Percentiles rank a stretch among this genome's conserved stretches.
phyloP scores from a whole-genome alignment of 257 asterid species.

The Coffea canephora region DNA sequence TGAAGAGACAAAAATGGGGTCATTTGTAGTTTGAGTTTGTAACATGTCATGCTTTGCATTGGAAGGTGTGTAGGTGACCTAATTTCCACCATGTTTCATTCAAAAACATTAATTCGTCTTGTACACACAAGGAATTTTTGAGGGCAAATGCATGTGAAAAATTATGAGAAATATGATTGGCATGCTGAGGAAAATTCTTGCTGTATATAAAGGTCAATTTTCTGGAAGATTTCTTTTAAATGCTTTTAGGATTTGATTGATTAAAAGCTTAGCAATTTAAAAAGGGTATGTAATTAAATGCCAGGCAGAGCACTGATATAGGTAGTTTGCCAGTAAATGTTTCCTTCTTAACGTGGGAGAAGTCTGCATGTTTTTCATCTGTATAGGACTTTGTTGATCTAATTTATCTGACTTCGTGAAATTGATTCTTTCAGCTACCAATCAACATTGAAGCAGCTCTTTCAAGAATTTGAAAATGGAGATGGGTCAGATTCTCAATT shows the following conservation, averaged over 20 bases:
- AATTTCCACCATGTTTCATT: not conserved
- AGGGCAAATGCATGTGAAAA: not conserved
- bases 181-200: not conserved
- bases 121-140: not conserved
- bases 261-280: not conserved
- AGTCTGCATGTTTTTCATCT: not conserved
- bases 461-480: conserved; percentile 75
- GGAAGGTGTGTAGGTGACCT: not conserved
- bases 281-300: not conserved
- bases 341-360: not conserved
- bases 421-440: conserved; percentile 59
- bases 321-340: not conserved
- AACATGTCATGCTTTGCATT: not conserved
- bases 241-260: too few relatives aligned
- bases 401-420: conserved; percentile 1
- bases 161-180: conserved; percentile 1
- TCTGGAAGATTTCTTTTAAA: too few relatives aligned
- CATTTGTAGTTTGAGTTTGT: not conserved
- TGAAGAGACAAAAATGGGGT: not conserved
- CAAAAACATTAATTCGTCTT: not conserved
- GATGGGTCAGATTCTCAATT: conserved; percentile 81
- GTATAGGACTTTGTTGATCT: not conserved
- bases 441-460: conserved; percentile 90
- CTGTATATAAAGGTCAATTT: not conserved
- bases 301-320: not conserved